Percentiles rank a stretch among this genome's conserved stretches.
Conservation (phyloP, 352 stramenopile species). For the Phytophthora lateralis region DNA sequence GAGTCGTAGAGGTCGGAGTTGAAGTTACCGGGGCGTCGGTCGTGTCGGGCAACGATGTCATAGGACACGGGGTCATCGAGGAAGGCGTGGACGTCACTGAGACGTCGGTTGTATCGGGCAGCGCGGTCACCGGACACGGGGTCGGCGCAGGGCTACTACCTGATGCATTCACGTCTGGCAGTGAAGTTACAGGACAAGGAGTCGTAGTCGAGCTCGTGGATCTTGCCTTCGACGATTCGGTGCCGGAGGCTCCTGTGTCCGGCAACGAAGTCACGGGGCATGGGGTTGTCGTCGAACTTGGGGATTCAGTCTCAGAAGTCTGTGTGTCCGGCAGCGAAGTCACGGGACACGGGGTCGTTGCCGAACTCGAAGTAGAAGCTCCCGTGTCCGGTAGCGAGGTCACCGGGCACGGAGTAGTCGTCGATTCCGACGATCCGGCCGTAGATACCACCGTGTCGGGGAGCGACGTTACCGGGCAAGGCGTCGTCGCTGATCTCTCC, state of each 20-base stretch:
- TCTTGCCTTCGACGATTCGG: too few relatives aligned
- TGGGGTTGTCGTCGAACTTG: too few relatives aligned
- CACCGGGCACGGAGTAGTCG: slow-evolving; percentile 9
- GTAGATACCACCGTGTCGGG: background rate
- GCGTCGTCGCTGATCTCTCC: background rate
- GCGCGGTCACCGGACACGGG: too few relatives aligned
- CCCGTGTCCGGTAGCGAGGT: slow-evolving; percentile 10
- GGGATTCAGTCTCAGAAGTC: too few relatives aligned
- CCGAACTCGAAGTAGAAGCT: background rate
- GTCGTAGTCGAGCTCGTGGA: too few relatives aligned
- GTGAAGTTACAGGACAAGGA: too few relatives aligned
- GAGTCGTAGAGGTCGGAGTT: too few relatives aligned
- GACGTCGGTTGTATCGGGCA: too few relatives aligned
- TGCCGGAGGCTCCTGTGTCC: too few relatives aligned
- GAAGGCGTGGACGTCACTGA: background rate
- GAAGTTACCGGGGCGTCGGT: too few relatives aligned
- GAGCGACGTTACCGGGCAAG: background rate
- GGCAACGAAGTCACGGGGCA: slow-evolving; percentile 19
- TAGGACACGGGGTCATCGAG: slow-evolving; percentile 1
- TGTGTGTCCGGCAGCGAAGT: slow-evolving; percentile 8
- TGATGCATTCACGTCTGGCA: too few relatives aligned
- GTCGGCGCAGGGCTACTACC: too few relatives aligned
- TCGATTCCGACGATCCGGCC: background rate
- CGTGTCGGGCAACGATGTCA: background rate
- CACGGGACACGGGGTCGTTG: slow-evolving; percentile 10